Evolutionary conservation across 2,329 filamentous ascomycete species (phyloP), one percentile per base, ranked within the genome.

Genomic region (Calonectria leucothoes): DNA sequence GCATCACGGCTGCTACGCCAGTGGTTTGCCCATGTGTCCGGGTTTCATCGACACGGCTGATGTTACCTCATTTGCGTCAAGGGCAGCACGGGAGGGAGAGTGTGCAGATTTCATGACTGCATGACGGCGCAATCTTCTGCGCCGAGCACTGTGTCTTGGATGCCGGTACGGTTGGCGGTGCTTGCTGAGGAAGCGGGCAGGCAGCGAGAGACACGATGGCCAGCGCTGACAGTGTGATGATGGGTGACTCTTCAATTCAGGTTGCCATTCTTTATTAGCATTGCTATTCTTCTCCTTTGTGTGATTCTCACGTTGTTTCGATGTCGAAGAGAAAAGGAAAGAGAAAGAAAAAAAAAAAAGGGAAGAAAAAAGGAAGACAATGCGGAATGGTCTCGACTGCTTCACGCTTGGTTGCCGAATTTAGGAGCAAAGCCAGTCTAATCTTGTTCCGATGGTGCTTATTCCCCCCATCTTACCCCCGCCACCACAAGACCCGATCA

Each of bases 401-500:
- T 25, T 15, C n/a, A 20, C 23, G 33, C 33, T 39, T 27, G 20
- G 33, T 27, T 39, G 33, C 35, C 23, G 33, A 27, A 39, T 39
- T 61, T 25, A 37, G n/a, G 33, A 61, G 8, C 31, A 39, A 23
- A 35, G 25, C 17, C 12, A n/a, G 33, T 33, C n/a, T 27, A 23
- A 6, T 27, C 35, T 42, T 20, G 45, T 15, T 63, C 37, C 7
- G 35, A 15, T 63, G 48, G 65, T 33, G 69, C 55, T 48, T 27
- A 14, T 20, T 42, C 12, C 35, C 39, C 39, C 17, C 17, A 1
- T 2, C 12, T 23, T 37, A 35, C 27, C 33, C 51, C 37, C 33
- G 59, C 52, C 35, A 65, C 27, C 35, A 45, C 59, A n/a, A 70
- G 35, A 39, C 55, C 25, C 8, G 48, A 59, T 63, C 52, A 67